Conservation (phyloP, 768 basidiomycete species). For the Leccinellum luteum region DNA sequence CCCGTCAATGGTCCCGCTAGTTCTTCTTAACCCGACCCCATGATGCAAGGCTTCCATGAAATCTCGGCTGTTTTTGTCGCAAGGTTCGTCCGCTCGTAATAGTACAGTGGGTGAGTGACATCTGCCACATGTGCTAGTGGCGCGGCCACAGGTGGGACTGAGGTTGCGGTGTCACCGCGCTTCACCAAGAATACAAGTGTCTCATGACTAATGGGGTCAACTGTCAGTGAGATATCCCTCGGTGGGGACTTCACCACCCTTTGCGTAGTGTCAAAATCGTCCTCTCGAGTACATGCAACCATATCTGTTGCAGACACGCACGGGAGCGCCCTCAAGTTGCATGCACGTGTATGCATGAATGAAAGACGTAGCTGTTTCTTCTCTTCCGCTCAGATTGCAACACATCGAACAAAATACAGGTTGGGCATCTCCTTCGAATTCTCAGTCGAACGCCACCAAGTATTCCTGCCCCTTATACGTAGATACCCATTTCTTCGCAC, state of each 20-base stretch:
- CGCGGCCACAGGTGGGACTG: background rate
- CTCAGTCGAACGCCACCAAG: constrained; percentile 22
- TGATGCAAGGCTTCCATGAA: background rate
- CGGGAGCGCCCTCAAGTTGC: background rate
- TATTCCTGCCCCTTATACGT: constrained; percentile 29
- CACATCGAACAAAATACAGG: background rate
- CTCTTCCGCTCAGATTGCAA: background rate
- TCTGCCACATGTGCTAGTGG: background rate
- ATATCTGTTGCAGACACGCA: background rate
- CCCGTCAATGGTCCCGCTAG: background rate
- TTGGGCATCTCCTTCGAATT: background rate
- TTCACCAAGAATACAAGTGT: background rate
- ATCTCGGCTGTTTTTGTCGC: constrained; percentile 17
- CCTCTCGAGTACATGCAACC: background rate
- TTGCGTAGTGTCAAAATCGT: background rate
- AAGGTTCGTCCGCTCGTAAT: constrained; percentile 1
- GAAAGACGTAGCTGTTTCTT: background rate
- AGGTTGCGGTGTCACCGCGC: constrained; percentile 6
- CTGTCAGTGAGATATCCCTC: background rate
- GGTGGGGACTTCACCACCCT: background rate
- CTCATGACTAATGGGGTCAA: background rate
- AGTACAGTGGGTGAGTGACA: background rate
- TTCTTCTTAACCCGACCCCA: background rate
- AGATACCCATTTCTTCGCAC: constrained; percentile 39
- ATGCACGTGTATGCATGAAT: background rate